Percentiles rank a stretch among this genome's conserved stretches.
Evolutionary conservation across 768 basidiomycete species (phyloP).

Genomic region (Rhizopogon vinicolor): DNA sequence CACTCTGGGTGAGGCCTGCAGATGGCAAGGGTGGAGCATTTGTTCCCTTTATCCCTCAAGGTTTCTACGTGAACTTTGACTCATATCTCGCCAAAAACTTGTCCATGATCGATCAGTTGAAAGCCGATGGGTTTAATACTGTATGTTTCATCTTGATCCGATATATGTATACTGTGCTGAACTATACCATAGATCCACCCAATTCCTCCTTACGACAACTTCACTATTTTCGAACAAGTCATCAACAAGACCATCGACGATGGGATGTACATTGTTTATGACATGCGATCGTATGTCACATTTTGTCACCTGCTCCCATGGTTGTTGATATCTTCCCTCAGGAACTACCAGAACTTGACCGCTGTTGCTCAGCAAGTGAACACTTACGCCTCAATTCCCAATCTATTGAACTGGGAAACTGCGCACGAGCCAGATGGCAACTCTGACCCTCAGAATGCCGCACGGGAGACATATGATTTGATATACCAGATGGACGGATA

Average conservation of each 20-base stretch:
- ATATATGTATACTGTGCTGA: constrained; percentile 12
- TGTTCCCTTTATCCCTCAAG: constrained; percentile 56
- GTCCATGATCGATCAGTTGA: constrained; percentile 49
- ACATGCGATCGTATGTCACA: constrained; percentile 55
- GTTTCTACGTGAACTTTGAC: constrained; percentile 67
- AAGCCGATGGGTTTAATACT: constrained; percentile 46
- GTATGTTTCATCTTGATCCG: constrained; percentile 8
- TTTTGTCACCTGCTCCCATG: background rate
- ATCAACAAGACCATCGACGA: constrained; percentile 12
- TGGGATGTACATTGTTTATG: constrained; percentile 65
- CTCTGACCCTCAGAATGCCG: constrained; percentile 57
- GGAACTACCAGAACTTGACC: constrained; percentile 58
- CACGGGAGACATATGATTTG: constrained; percentile 38
- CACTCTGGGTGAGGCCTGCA: constrained; percentile 34
- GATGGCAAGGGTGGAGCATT: constrained; percentile 18
- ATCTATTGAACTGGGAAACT: constrained; percentile 69
- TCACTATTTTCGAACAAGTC: constrained; percentile 30
- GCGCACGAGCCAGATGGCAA: constrained; percentile 72
- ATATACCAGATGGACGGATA: constrained; percentile 51
- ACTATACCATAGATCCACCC: constrained; percentile 56
- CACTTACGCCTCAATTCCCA: constrained; percentile 57
- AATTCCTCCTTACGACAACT: constrained; percentile 59
- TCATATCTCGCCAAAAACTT: constrained; percentile 49
- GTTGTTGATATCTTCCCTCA: constrained; percentile 1
- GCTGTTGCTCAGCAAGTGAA: constrained; percentile 62